Evolutionary conservation across 768 basidiomycete genomes (phyloP).

Genomic region (Mycena kentingensis): DNA sequence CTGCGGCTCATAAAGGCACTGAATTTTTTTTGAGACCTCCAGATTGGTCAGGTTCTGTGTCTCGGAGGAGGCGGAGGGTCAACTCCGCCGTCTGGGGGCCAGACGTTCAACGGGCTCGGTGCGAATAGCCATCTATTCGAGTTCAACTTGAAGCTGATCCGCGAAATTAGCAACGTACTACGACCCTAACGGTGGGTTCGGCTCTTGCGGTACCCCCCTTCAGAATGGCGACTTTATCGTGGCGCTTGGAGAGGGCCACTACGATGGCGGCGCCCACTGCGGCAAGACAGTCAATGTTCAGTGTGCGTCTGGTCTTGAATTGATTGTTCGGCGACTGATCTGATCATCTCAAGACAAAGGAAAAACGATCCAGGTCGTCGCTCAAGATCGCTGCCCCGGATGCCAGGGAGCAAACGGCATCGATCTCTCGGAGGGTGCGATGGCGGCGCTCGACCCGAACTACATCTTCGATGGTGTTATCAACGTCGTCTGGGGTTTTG

Average conservation of each 20-base stretch:
- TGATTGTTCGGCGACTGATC: neutral
- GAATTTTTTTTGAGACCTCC: neutral
- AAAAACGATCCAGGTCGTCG: conserved; percentile 3
- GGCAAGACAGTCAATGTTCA: conserved; percentile 7
- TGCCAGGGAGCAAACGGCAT: conserved; percentile 15
- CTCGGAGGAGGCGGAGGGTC: neutral
- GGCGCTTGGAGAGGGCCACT: conserved; percentile 11
- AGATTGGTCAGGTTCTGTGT: conserved; percentile 9
- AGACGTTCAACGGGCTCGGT: conserved; percentile 5
- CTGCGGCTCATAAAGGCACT: neutral
- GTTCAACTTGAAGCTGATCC: neutral
- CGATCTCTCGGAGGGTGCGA: conserved; percentile 10
- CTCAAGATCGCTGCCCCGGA: conserved; percentile 12
- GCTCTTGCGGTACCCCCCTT: conserved; percentile 8
- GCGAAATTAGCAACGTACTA: conserved; percentile 8
- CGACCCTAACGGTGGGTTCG: conserved; percentile 8
- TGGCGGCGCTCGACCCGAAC: conserved; percentile 13
- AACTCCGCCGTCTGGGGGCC: neutral
- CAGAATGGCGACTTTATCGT: conserved; percentile 10
- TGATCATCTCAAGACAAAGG: conserved; percentile 10
- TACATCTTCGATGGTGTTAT: conserved; percentile 15
- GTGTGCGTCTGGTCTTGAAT: conserved; percentile 7
- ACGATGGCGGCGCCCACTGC: conserved; percentile 13
- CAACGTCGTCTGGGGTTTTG: conserved; percentile 9
- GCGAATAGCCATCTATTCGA: neutral